phyloP scores from a whole-genome alignment of 176 grass and related monocot species.

The Pontederia paniculata region DNA sequence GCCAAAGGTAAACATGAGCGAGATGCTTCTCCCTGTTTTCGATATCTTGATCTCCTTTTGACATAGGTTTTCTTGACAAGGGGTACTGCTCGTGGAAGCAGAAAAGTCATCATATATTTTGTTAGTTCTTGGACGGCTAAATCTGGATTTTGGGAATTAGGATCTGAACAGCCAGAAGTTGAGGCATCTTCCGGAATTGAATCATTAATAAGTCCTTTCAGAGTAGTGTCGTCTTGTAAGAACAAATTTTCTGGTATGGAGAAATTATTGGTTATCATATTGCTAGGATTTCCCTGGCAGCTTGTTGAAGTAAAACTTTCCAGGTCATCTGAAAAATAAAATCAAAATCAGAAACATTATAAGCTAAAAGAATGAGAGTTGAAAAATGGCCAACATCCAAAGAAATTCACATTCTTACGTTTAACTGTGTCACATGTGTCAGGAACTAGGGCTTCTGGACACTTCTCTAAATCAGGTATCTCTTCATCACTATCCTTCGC shows the following conservation, averaged over 20 bases:
- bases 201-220: conserved; percentile 32
- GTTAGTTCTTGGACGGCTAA: conserved; percentile 50
- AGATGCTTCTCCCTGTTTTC: conserved; percentile 25
- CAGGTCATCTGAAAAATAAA: conserved; percentile 4
- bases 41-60: conserved; percentile 39
- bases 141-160: conserved; percentile 53
- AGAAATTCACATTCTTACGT: not conserved
- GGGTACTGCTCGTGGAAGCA: conserved; percentile 77
- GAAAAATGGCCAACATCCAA: not conserved
- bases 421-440: conserved; percentile 2
- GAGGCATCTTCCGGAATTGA: conserved; percentile 42
- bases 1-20: conserved; percentile 2
- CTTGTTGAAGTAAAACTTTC: conserved; percentile 11
- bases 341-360: not conserved
- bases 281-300: too few species aligned
- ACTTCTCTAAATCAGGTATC: not conserved
- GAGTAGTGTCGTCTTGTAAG: conserved; percentile 23
- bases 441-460: not conserved
- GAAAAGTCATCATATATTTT: conserved; percentile 71
- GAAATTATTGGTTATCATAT: too few species aligned
- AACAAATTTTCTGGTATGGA: conserved; percentile 25
- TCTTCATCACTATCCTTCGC: not conserved
- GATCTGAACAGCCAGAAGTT: conserved; percentile 54
- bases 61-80: conserved; percentile 60
- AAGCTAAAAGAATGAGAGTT: not conserved